Conservation (phyloP, 345 rosid genomes). For the Trapa incisa region DNA sequence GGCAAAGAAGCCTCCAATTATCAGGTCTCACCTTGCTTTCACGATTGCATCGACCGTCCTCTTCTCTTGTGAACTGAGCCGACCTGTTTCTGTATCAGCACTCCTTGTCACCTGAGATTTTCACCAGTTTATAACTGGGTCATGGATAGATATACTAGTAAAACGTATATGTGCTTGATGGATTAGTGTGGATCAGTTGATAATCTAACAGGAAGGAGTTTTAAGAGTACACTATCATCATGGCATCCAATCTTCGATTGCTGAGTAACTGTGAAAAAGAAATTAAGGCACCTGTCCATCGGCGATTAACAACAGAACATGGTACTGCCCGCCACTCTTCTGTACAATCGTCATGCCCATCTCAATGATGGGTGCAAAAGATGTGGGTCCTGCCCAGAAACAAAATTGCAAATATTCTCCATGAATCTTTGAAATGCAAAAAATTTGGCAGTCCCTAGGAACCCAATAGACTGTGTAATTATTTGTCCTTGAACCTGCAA, state of each 20-base stretch:
- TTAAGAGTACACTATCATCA: background rate
- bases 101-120: background rate
- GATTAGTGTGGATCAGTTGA: too few species aligned
- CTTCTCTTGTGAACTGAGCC: constrained; percentile 7
- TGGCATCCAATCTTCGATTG: background rate
- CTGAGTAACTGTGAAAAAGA: background rate
- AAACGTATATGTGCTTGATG: too few species aligned
- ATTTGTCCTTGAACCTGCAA: constrained; percentile 32
- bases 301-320: background rate
- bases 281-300: background rate
- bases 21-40: background rate
- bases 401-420: background rate
- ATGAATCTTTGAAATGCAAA: background rate
- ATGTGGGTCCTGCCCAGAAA: background rate
- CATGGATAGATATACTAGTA: background rate
- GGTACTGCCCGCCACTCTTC: background rate
- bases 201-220: too few species aligned
- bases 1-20: too few species aligned
- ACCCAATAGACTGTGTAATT: background rate
- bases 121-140: background rate
- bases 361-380: background rate
- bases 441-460: background rate
- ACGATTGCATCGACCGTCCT: constrained; percentile 3
- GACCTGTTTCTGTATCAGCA: background rate
- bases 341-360: background rate